Evolutionary conservation across 441 rosid genomes (phyloP).

Genomic region (Manihot esculenta): DNA sequence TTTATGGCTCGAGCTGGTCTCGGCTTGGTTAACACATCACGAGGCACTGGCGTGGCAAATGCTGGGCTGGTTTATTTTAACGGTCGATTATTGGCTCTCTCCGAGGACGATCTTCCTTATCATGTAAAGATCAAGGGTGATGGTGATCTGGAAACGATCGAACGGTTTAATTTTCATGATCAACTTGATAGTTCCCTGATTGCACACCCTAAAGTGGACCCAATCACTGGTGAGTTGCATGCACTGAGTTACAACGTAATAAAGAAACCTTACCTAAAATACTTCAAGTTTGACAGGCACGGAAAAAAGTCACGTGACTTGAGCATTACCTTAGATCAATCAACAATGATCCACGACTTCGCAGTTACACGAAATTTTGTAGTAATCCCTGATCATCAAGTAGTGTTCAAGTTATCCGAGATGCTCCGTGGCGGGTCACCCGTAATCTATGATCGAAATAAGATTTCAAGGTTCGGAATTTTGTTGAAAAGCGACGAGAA

Average conservation of each 20-base stretch:
- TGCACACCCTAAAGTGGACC: conserved; percentile 74
- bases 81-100: conserved; percentile 69
- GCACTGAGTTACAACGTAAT: conserved; percentile 58
- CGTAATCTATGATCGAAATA: conserved; percentile 45
- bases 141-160: conserved; percentile 59
- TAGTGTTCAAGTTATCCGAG: conserved; percentile 62
- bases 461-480: conserved; percentile 53
- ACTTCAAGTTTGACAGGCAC: conserved; percentile 44
- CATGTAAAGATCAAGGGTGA: conserved; percentile 45
- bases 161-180: conserved; percentile 49
- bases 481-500: conserved; percentile 34
- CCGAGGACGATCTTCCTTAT: conserved; percentile 77
- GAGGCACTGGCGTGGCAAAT: conserved; percentile 68
- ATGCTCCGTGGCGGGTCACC: conserved; percentile 84
- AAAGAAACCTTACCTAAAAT: conserved; percentile 54
- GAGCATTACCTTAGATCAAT: conserved; percentile 38
- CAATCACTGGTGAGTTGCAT: conserved; percentile 49
- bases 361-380: conserved; percentile 53
- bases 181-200: conserved; percentile 59
- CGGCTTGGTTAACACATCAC: conserved; percentile 51
- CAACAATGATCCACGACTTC: conserved; percentile 78
- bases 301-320: conserved; percentile 54
- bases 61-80: conserved; percentile 62
- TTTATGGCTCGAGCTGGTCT: conserved; percentile 48
- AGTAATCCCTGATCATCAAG: conserved; percentile 67